Evolutionary conservation across 441 rosid genomes (phyloP), one percentile per base, ranked within the genome.

Genomic region (Adansonia rubrostipa): DNA sequence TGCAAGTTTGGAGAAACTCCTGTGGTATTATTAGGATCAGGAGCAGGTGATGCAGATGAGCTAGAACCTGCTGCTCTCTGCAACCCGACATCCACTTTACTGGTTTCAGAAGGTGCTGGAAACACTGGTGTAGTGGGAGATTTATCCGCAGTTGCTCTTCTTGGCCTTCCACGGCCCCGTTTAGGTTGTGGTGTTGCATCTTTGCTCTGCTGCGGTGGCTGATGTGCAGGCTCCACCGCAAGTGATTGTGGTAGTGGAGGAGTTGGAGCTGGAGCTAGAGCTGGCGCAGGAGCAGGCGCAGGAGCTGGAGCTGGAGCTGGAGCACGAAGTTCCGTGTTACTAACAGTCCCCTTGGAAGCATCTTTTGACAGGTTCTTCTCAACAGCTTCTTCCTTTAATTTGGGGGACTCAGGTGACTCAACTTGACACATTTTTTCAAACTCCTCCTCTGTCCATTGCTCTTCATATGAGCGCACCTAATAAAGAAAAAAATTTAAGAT

Each of bases 101-200:
- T 84, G 63, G 62, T 51, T 80, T 80, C 89, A 80, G 82, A 60
- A 81, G 88, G 75, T 28, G 82, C 81, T 74, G 86, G 71, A 74
- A 74, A 78, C 76, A 81, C 77, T 77, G 77, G 53, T 9, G 81
- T 80, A 67, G 80, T 45, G 1, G 89, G 88, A 82, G 91, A 82
- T 82, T 80, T 90, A 66, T 87, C 91, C 13, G 80, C 69, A 42
- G 85, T 69, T 67, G 73, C 89, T 82, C 97, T 89, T 83, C 92
- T 92, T 40, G 97, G 98, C 84, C 98, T 91, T 78, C 98, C 98
- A 84, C 98, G 95, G 11, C 98, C 97, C 74, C 98, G 86, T 85
- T 92, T 94, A 60, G 91, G 88, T 78, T 96, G 97, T 69, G 92
- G 93, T 17, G 91, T 90, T 69, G 82, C 87, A 79, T 92, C 94